phyloP scores from a whole-genome alignment of 208 protist genomes.

The Leishmania guyanensis region DNA sequence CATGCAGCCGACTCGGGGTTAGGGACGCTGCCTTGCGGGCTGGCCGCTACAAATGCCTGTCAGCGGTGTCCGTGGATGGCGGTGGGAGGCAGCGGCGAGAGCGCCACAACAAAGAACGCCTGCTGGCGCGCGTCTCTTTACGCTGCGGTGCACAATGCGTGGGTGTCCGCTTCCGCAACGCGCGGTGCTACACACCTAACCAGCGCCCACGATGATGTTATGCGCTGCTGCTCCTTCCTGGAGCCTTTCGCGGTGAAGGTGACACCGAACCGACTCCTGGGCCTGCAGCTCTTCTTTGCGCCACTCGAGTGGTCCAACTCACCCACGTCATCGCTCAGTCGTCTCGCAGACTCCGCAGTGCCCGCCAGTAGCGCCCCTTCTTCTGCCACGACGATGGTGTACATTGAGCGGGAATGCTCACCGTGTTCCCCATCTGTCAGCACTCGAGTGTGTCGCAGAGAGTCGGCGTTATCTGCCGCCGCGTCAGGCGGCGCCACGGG shows the following conservation, averaged over 20 bases:
- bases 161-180: not conserved
- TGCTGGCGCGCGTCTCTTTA: conserved; percentile 42
- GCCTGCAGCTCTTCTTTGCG: conserved; percentile 51
- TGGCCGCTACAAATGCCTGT: conserved; percentile 38
- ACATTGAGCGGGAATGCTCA: not conserved
- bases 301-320: not conserved
- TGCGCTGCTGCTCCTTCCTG: conserved; percentile 32
- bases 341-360: conserved; percentile 1
- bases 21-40: conserved; percentile 35
- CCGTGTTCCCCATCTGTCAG: not conserved
- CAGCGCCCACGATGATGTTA: not conserved
- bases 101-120: conserved; percentile 23
- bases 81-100: conserved; percentile 9
- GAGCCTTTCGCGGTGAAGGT: conserved; percentile 47
- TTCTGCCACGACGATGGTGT: not conserved
- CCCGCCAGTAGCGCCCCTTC: not conserved
- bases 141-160: conserved; percentile 12
- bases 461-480: not conserved
- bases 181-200: not conserved
- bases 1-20: conserved; percentile 6
- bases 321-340: not conserved
- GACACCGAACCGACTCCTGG: conserved; percentile 43
- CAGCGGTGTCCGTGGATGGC: conserved; percentile 81
- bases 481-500: not conserved
- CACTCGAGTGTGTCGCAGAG: not conserved